These are phyloP conservation scores for Clarkia xantiana DNA, from an alignment of 345 rosid species.

Conservation along the genomic window DNA sequence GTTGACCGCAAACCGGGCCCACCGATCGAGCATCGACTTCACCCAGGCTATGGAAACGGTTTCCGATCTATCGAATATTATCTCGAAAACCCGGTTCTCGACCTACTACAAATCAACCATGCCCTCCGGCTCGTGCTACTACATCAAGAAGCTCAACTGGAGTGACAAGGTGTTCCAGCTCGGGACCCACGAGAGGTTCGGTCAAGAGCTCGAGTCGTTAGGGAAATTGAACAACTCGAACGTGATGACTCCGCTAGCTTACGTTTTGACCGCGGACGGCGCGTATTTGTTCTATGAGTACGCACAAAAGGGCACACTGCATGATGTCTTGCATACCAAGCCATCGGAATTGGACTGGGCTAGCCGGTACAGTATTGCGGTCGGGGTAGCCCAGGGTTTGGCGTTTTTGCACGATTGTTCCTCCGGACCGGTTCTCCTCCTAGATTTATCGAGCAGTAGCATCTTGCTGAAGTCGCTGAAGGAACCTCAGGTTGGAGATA, in stretches of 20 bases:
- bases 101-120: constrained; percentile 59
- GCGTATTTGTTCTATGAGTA: constrained; percentile 68
- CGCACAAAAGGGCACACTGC: constrained; percentile 42
- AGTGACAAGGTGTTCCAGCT: constrained; percentile 63
- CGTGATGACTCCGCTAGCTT: constrained; percentile 78
- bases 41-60: constrained; percentile 51
- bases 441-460: constrained; percentile 66
- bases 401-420: constrained; percentile 58
- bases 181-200: constrained; percentile 49
- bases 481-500: constrained; percentile 71
- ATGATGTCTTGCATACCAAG: constrained; percentile 44
- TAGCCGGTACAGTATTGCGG: constrained; percentile 68
- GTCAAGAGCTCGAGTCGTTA: constrained; percentile 44
- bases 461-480: constrained; percentile 62
- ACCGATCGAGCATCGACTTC: constrained; percentile 52
- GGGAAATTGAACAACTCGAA: constrained; percentile 73
- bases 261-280: constrained; percentile 45
- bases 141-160: constrained; percentile 62
- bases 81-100: constrained; percentile 46
- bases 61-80: constrained; percentile 30
- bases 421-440: constrained; percentile 52
- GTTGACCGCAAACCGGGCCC: constrained; percentile 47
- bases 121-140: constrained; percentile 66
- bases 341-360: constrained; percentile 53
- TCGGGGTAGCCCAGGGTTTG: constrained; percentile 82